A percentile compares a stretch with the other conserved stretches of the same genome.
phyloP scores from a whole-genome alignment of 2,329 filamentous ascomycete genomes.

The Botryotinia calthae region DNA sequence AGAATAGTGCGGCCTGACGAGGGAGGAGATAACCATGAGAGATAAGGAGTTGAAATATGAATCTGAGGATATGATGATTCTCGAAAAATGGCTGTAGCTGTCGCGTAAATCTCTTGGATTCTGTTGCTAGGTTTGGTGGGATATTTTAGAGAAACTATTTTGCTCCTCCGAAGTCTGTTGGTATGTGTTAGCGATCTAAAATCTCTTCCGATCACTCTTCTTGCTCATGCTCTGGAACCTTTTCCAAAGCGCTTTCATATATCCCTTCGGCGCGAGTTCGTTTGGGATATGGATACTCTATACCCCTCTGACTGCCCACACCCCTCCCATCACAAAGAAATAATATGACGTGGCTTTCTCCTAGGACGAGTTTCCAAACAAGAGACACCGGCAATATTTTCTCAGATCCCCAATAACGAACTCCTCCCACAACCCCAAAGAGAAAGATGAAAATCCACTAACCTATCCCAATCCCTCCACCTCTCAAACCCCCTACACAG shows the following conservation, averaged over 20 bases:
- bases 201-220: not conserved
- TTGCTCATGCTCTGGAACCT: not conserved
- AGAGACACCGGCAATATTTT: not conserved
- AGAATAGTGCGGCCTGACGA: constrained; percentile 55
- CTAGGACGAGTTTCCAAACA: not conserved
- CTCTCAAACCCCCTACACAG: constrained; percentile 27
- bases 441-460: constrained; percentile 16
- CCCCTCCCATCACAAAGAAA: not conserved
- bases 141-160: constrained; percentile 40
- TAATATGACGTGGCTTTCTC: not conserved
- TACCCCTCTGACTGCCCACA: not conserved
- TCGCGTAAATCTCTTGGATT: constrained; percentile 55
- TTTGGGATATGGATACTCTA: not conserved
- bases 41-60: constrained; percentile 46
- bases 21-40: constrained; percentile 58
- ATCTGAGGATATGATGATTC: constrained; percentile 57
- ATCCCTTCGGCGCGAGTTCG: not conserved
- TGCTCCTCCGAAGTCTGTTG: constrained; percentile 47
- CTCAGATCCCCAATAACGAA: not conserved
- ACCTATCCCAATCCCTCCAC: constrained; percentile 31
- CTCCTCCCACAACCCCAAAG: not conserved
- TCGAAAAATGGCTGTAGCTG: constrained; percentile 54
- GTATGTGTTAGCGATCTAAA: not conserved
- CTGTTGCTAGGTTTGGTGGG: constrained; percentile 52
- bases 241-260: not conserved